Conservation (phyloP, 2,329 filamentous ascomycete genomes). For the Periconia macrospinosa region DNA sequence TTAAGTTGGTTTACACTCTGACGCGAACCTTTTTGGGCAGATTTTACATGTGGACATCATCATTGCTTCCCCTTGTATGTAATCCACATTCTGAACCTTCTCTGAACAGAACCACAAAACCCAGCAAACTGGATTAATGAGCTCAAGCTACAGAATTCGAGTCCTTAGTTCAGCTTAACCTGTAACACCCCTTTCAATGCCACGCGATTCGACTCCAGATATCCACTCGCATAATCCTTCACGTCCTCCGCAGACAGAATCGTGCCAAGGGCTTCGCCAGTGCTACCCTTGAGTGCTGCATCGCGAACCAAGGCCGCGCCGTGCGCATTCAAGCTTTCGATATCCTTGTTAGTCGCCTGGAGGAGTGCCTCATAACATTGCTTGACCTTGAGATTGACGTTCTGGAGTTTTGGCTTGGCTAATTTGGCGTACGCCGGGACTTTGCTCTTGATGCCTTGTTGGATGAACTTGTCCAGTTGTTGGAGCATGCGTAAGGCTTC, state of each 20-base stretch:
- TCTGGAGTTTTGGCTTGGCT: slow-evolving; percentile 16
- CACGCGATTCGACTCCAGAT: slow-evolving; percentile 35
- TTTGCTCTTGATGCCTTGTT: slow-evolving; percentile 14
- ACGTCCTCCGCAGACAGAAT: slow-evolving; percentile 27
- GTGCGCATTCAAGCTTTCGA: slow-evolving; percentile 19
- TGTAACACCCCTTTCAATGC: slow-evolving; percentile 33
- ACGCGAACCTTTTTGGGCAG: no score
- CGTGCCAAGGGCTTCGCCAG: slow-evolving; percentile 22
- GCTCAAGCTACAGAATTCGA: no score
- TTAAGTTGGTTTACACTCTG: no score
- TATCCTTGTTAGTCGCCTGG: slow-evolving; percentile 15
- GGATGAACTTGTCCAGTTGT: slow-evolving; percentile 16
- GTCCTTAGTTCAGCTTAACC: slow-evolving; percentile 35
- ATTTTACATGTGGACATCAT: no score
- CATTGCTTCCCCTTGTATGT: no score
- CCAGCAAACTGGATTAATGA: no score
- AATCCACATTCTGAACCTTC: no score
- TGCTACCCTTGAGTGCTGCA: slow-evolving; percentile 23
- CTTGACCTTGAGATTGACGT: neutral
- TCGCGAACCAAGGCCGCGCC: slow-evolving; percentile 24
- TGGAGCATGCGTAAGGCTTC: slow-evolving; percentile 20
- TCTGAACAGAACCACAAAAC: no score
- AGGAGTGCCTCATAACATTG: neutral
- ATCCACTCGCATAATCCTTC: slow-evolving; percentile 28
- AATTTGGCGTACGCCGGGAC: slow-evolving; percentile 12